Percentiles rank a stretch among this genome's conserved stretches.
These are phyloP conservation scores for Maudiozyma bulderi DNA, from an alignment of 805 yeast genomes.

Conservation along the genomic window DNA sequence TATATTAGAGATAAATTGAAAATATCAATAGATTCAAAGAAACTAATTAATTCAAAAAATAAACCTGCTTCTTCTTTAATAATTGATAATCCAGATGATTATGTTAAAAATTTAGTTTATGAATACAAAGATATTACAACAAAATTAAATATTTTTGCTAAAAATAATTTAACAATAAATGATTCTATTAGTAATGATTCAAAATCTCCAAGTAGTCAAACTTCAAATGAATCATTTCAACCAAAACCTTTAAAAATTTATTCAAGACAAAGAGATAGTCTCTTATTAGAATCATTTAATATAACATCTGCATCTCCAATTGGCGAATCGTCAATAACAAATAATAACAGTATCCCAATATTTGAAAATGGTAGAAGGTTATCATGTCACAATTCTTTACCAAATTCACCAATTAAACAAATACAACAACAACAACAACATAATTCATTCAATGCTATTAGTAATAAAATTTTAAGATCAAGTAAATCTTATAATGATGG, in stretches of 20 bases:
- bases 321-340: no score
- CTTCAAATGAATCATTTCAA: slow-evolving; percentile 14
- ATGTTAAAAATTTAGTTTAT: slow-evolving; percentile 17
- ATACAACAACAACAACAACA: not conserved
- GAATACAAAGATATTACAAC: slow-evolving; percentile 22
- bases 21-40: not conserved
- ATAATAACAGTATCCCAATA: no score
- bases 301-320: not conserved
- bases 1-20: slow-evolving; percentile 13
- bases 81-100: slow-evolving; percentile 6
- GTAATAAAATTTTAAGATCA: slow-evolving; percentile 6
- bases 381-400: slow-evolving; percentile 7
- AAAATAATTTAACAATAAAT: not conserved
- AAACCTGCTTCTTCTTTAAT: not conserved
- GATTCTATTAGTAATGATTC: not conserved
- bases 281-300: not conserved
- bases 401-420: slow-evolving; percentile 13
- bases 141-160: slow-evolving; percentile 19
- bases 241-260: slow-evolving; percentile 22
- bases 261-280: slow-evolving; percentile 9
- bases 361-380: not conserved
- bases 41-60: slow-evolving; percentile 5
- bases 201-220: slow-evolving; percentile 12
- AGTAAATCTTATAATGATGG: slow-evolving; percentile 25
- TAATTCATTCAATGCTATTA: not conserved